Evolutionary conservation across 2,329 filamentous ascomycete species (phyloP).

Genomic region (Pseudogymnoascus sp.): DNA sequence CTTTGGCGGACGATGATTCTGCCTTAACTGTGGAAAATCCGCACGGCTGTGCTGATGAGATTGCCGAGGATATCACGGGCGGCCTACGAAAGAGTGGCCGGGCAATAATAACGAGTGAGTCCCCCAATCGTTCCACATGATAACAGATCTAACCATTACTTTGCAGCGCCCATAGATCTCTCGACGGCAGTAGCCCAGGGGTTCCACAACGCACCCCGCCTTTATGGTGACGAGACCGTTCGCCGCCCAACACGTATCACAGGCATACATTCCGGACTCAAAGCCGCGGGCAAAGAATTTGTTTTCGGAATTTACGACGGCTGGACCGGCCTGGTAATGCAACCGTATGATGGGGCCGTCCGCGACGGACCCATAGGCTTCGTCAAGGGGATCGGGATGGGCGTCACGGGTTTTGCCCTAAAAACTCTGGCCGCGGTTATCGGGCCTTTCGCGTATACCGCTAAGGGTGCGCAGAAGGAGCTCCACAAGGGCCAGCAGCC

Average conservation of each 20-base stretch:
- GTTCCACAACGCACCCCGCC: constrained; percentile 61
- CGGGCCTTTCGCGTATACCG: constrained; percentile 52
- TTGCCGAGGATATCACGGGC: constrained; percentile 23
- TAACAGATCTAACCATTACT: constrained; percentile 15
- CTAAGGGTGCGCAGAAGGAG: constrained; percentile 59
- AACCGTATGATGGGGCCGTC: constrained; percentile 51
- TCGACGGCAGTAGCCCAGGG: constrained; percentile 57
- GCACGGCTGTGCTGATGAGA: constrained; percentile 20
- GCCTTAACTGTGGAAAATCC: constrained; percentile 20
- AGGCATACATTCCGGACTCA: constrained; percentile 55
- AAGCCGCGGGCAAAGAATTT: constrained; percentile 54
- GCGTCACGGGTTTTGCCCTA: constrained; percentile 54
- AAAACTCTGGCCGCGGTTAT: constrained; percentile 57
- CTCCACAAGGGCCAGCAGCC: constrained; percentile 45
- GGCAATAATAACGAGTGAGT: constrained; percentile 5
- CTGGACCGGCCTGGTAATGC: constrained; percentile 52
- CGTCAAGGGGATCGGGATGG: constrained; percentile 49
- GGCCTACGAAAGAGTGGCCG: neutral
- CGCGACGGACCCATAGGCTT: constrained; percentile 48
- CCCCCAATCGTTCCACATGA: neutral
- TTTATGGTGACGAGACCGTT: constrained; percentile 65
- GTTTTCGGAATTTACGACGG: constrained; percentile 58
- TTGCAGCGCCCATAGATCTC: constrained; percentile 48
- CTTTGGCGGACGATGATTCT: constrained; percentile 5
- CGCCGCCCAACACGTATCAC: constrained; percentile 56